A percentile compares a stretch with the other conserved stretches of the same genome.
phyloP scores from a whole-genome alignment of 2,329 filamentous ascomycete genomes.

The Colletotrichum sublineola region DNA sequence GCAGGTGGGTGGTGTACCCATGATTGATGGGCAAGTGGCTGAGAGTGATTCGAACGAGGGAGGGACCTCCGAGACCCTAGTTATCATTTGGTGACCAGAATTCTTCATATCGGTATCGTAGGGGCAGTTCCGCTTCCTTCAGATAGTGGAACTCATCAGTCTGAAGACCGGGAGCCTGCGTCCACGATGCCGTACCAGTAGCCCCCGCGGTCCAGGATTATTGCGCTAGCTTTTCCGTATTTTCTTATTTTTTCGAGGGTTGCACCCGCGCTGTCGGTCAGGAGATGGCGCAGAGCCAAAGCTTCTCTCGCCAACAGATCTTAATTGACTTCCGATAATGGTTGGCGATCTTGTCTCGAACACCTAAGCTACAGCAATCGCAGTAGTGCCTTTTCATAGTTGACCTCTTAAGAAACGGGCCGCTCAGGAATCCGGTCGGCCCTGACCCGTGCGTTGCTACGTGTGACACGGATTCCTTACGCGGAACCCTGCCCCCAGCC shows the following conservation, averaged over 20 bases:
- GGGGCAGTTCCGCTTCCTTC: background rate
- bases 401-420: slow-evolving; percentile 1
- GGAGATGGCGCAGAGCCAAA: slow-evolving; percentile 32
- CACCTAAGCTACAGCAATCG: background rate
- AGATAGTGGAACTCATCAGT: background rate
- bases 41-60: slow-evolving; percentile 14
- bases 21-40: background rate
- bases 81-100: background rate
- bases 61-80: slow-evolving; percentile 15
- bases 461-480: slow-evolving; percentile 14
- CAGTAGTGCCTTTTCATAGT: slow-evolving; percentile 9
- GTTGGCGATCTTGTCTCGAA: slow-evolving; percentile 22
- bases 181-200: slow-evolving; percentile 9
- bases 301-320: slow-evolving; percentile 32
- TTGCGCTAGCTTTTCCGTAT: background rate
- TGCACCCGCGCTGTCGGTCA: slow-evolving; percentile 17
- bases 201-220: background rate
- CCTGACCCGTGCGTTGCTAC: slow-evolving; percentile 25
- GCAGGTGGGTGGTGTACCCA: slow-evolving; percentile 14
- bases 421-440: slow-evolving; percentile 11
- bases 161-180: background rate
- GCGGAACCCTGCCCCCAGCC: slow-evolving; percentile 18
- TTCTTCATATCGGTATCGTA: background rate
- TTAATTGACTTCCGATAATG: slow-evolving; percentile 26
- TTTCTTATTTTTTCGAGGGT: slow-evolving; percentile 11